Evolutionary conservation across 495 filamentous ascomycete genomes (phyloP), one percentile per base, ranked within the genome.

Genomic region (Aspergillus leporis): DNA sequence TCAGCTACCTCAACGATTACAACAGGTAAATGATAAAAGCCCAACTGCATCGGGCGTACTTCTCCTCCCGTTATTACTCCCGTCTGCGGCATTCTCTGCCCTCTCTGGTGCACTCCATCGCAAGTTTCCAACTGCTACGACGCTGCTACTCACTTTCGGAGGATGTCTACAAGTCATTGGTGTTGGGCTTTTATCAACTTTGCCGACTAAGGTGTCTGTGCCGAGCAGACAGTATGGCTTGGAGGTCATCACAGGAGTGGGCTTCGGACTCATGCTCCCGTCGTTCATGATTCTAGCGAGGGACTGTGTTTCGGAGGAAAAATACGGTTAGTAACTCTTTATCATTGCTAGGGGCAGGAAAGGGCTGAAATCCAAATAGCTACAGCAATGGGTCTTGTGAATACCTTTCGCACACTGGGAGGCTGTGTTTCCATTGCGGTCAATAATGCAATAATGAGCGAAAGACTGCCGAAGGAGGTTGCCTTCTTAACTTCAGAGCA

Each of bases 1-100:
- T 4, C 23, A 30, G 19, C 54, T 56, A 23, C 54, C 54, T 4
- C 54, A 56, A 18, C 40, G 54, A 30, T 48, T 47, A 22, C 54
- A 56, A 21, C 14, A 23, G 3, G 41, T 48, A 12, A 49, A 56
- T 31, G 40, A 28, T 10, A 23, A 47, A 1, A 48, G 41, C 43
- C 21, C 54, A 10, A 28, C 43, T 1, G 14, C 14, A 30, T 21
- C 54, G 10, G 54, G 54, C 3, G 36, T 56, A 1, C 54, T 47
- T 21, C 40, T 56, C 1, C 25, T 56, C 22, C 25, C 54, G 3
- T n/a, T 56, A 1, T 28, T 30, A 16, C 25, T 56, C 2, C 9
- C 14, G 2, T 30, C 32, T 5, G 21, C 54, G 0, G 25, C 47
- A 28, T 47, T 47, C 41, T 47, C 54, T 1, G 21, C 30, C 23